Evolutionary conservation across 2,329 filamentous ascomycete genomes (phyloP), one percentile per base, ranked within the genome.

Genomic region (Aspergillus niger): DNA sequence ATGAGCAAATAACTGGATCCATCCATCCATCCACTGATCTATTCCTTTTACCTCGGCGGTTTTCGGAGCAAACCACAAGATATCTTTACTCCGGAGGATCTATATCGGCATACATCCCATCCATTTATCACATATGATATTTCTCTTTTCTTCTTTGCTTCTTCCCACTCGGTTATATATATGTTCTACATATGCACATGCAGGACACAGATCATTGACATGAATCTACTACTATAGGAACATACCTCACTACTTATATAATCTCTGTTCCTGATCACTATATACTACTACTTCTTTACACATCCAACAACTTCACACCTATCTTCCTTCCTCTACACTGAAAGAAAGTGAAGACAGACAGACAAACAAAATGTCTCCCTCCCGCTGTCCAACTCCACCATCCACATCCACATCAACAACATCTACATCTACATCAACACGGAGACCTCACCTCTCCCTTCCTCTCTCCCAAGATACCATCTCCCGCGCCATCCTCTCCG

Each of bases 401-500:
- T 36, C 32, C 11, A 36, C 47, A 13, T 32, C 47, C 47, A 30
- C 47, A 17, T 30, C 44, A 30, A 10, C 44, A 30, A n/a, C 24
- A 11, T 28, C 43, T 26, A 26, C 26, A 28, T 8, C 26, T 28
- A 28, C 26, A 2, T 8, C 26, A n/a, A 13, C 39, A 7, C 3
- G 32, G 32, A 36, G 32, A 36, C 41, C 20, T 68, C 41, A 65
- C 67, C 17, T 60, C 69, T 49, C 57, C 67, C 41, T 65, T 66
- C 22, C 59, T 52, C 74, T 74, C 55, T 73, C 71, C 13, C 71
- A 77, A 59, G 73, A 79, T 51, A 74, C 32, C 32, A 36, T 79
- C 65, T 72, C 72, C 61, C 73, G 71, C 56, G 76, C 76, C 24
- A 72, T 79, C 60, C 71, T 77, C 62, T 71, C 74, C 7, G 72